Evolutionary conservation across 2,329 filamentous ascomycete genomes (phyloP).

Genomic region (Lecanicillium sp.): DNA sequence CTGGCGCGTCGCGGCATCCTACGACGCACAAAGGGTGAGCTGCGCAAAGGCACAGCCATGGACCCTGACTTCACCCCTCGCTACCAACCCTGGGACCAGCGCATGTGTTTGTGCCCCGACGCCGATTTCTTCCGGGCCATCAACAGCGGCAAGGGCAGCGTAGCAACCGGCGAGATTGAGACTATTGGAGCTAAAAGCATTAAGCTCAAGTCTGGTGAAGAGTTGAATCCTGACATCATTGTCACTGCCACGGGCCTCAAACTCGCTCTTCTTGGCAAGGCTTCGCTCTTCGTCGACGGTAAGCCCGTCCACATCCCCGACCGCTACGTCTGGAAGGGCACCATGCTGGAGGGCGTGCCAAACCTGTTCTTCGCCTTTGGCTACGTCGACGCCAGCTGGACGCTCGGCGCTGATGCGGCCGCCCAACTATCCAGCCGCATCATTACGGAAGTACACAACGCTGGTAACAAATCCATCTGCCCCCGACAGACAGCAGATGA

Average conservation of each 20-base stretch:
- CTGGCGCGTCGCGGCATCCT: conserved; percentile 38
- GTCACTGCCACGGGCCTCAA: conserved; percentile 60
- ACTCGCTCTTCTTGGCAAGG: conserved; percentile 48
- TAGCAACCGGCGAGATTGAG: conserved; percentile 42
- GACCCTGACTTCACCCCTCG: conserved; percentile 50
- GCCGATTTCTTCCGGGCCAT: conserved; percentile 41
- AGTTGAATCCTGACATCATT: conserved; percentile 53
- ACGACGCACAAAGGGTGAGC: conserved; percentile 33
- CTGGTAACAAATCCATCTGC: conserved; percentile 25
- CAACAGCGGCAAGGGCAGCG: conserved; percentile 29
- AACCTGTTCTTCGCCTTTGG: conserved; percentile 56
- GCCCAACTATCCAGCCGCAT: conserved; percentile 44
- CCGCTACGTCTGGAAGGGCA: conserved; percentile 51
- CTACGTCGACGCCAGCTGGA: conserved; percentile 58
- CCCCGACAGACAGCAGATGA: not conserved
- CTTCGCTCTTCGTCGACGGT: conserved; percentile 46
- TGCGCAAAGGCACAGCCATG: conserved; percentile 41
- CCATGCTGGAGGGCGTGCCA: conserved; percentile 58
- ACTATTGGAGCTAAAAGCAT: conserved; percentile 39
- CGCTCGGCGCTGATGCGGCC: conserved; percentile 52
- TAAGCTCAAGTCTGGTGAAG: conserved; percentile 35
- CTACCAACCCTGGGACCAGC: conserved; percentile 61
- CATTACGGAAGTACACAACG: conserved; percentile 41
- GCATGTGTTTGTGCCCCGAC: conserved; percentile 52
- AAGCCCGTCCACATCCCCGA: conserved; percentile 34